Base-by-base conservation (phyloP, 805 yeast genomes). In the Jamesozyma spencerorum region DNA sequence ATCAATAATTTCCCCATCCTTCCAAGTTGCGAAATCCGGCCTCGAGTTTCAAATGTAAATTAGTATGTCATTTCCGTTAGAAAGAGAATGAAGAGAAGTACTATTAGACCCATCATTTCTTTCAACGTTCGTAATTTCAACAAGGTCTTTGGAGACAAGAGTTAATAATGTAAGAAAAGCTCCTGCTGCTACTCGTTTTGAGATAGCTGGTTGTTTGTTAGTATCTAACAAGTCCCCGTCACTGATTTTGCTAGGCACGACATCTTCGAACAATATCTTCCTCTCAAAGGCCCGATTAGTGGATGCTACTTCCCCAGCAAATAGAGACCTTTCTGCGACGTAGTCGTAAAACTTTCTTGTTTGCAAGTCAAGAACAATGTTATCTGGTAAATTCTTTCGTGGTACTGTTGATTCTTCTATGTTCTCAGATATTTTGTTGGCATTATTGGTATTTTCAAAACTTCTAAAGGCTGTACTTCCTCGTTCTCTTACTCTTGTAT, bases 111-210 rank as follows among this genome's bases (percentile, higher is more conserved):
- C 12, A 28, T 28, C 31, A 7, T 7, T 11, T n/a, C 15, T 11
- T 34, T 34, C 30, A 19, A n/a, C 20, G 30, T 34, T n/a, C n/a
- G 27, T 20, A 18, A 40, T 20, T 10, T 36, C 20, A 15, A 55
- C 30, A 24, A 46, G n/a, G 18, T 48, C 51, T 36, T 48, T 53
- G 2, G 60, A 47, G 2, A 62, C 60, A 14, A 60, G 44, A 29
- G 50, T 55, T 15, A 60, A 40, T 17, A 60, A 20, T 3, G 62
- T 53, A 15, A 60, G 39, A 33, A 60, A 60, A 0, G 62, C 63
- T 22, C 52, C 57, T 13, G 62, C 58, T 5, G 61, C 63, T 10
- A 58, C 47, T 22, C 43, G 45, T 36, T 47, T 55, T 17, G 49
- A 47, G 12, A 54, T 44, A 7, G 19, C 7, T 7, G 28, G 4